These are phyloP conservation scores for Candida bentonensis DNA, from an alignment of 805 yeast species.

Conservation along the genomic window DNA sequence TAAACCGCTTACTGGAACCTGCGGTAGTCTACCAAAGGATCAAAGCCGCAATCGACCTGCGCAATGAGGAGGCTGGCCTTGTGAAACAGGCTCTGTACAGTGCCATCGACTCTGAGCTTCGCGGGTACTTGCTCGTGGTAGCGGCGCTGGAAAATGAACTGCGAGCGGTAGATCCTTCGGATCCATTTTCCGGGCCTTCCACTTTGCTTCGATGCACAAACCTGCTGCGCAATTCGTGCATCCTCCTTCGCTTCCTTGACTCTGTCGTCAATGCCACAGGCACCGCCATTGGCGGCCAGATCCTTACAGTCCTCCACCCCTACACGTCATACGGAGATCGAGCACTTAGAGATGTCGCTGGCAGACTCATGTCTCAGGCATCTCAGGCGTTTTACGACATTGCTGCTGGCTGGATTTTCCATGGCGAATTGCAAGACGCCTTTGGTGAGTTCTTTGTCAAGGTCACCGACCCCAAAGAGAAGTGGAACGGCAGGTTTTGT, in stretches of 20 bases:
- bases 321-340: constrained; percentile 53
- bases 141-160: constrained; percentile 30
- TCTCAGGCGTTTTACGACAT: constrained; percentile 47
- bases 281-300: constrained; percentile 33
- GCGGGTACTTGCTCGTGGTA: constrained; percentile 29
- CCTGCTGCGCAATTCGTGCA: constrained; percentile 35
- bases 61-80: constrained; percentile 26
- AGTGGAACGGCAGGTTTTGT: constrained; percentile 14
- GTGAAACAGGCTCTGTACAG: constrained; percentile 49
- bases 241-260: constrained; percentile 43
- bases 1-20: constrained; percentile 52
- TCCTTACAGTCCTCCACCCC: constrained; percentile 38
- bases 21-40: constrained; percentile 50
- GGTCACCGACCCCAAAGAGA: constrained; percentile 8
- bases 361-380: constrained; percentile 30
- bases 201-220: constrained; percentile 23
- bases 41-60: constrained; percentile 18
- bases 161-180: constrained; percentile 5
- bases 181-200: constrained; percentile 21
- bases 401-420: constrained; percentile 50
- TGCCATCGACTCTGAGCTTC: constrained; percentile 29
- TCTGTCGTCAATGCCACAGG: constrained; percentile 26
- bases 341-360: constrained; percentile 30
- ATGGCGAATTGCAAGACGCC: constrained; percentile 46
- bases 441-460: constrained; percentile 50